Conservation (phyloP, 2,329 filamentous ascomycete genomes). For the Phialocephala sp. region DNA sequence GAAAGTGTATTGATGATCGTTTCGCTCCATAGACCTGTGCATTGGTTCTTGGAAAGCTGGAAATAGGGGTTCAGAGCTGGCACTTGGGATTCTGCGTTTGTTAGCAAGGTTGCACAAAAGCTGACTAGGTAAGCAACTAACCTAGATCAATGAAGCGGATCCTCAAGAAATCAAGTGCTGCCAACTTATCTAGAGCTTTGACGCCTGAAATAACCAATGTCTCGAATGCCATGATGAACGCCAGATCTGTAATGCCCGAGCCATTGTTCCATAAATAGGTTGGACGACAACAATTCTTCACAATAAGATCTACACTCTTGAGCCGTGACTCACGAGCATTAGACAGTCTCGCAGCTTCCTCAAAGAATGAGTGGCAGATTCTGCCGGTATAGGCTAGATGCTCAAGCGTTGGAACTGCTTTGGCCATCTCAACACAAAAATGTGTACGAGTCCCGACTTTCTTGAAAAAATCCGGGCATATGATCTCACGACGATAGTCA, state of each 20-base stretch:
- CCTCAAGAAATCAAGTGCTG: conserved; percentile 66
- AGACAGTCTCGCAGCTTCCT: conserved; percentile 56
- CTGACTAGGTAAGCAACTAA: conserved; percentile 35
- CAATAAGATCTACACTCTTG: conserved; percentile 71
- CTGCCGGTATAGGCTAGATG: conserved; percentile 75
- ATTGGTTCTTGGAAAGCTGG: conserved; percentile 62
- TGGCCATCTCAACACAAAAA: conserved; percentile 68
- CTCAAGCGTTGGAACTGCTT: conserved; percentile 65
- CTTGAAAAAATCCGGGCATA: conserved; percentile 64
- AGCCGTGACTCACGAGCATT: conserved; percentile 55
- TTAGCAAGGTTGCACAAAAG: conserved; percentile 17
- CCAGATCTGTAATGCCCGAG: conserved; percentile 73
- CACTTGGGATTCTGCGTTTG: conserved; percentile 65
- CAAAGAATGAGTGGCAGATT: conserved; percentile 73
- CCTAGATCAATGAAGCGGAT: conserved; percentile 79
- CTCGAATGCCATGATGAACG: conserved; percentile 76
- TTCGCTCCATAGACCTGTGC: conserved; percentile 76
- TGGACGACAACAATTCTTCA: conserved; percentile 74
- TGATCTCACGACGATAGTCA: conserved; percentile 70
- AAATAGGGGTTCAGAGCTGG: conserved; percentile 78
- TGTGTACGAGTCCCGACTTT: conserved; percentile 64
- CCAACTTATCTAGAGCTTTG: conserved; percentile 62
- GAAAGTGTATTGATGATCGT: conserved; percentile 66
- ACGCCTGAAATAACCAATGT: conserved; percentile 69
- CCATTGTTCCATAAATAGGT: conserved; percentile 62